These are phyloP conservation scores for Colletotrichum phormii DNA, from an alignment of 2,329 filamentous ascomycete genomes.

Conservation along the genomic window DNA sequence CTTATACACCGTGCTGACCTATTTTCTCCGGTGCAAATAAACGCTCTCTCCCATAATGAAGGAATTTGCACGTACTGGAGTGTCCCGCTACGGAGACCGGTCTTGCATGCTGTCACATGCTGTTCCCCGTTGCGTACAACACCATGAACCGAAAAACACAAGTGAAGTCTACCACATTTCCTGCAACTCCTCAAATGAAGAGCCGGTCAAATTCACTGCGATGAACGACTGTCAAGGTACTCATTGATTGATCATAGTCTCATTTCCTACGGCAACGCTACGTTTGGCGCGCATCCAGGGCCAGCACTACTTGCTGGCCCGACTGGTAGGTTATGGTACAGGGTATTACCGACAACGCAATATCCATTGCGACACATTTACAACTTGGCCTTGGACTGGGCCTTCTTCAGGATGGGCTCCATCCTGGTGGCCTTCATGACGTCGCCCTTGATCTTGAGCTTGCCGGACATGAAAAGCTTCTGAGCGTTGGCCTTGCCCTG, in stretches of 20 bases:
- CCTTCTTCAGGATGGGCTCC: slow-evolving; percentile 91
- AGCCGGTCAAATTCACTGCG: background rate
- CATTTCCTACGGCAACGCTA: slow-evolving; percentile 27
- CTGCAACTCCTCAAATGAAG: background rate
- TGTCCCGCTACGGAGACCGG: background rate
- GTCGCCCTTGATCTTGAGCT: slow-evolving; percentile 98
- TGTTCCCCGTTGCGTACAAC: background rate
- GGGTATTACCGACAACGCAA: slow-evolving; percentile 35
- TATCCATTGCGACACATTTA: slow-evolving; percentile 55
- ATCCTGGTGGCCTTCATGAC: slow-evolving; percentile 99
- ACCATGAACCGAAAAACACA: background rate
- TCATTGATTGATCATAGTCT: slow-evolving; percentile 22
- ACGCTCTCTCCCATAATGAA: background rate
- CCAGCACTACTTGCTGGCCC: slow-evolving; percentile 2
- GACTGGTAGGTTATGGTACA: slow-evolving; percentile 33
- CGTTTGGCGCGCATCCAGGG: slow-evolving; percentile 6
- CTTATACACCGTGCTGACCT: background rate
- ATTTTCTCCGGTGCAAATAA: background rate
- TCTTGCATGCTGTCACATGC: background rate
- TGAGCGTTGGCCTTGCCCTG: slow-evolving; percentile 93
- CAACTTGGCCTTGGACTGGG: slow-evolving; percentile 85
- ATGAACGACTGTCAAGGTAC: background rate
- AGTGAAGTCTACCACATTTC: no score
- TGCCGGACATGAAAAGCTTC: slow-evolving; percentile 96
- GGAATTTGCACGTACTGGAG: background rate